Base-by-base conservation (phyloP, 208 protist species). In the Porcisia hertigi region DNA sequence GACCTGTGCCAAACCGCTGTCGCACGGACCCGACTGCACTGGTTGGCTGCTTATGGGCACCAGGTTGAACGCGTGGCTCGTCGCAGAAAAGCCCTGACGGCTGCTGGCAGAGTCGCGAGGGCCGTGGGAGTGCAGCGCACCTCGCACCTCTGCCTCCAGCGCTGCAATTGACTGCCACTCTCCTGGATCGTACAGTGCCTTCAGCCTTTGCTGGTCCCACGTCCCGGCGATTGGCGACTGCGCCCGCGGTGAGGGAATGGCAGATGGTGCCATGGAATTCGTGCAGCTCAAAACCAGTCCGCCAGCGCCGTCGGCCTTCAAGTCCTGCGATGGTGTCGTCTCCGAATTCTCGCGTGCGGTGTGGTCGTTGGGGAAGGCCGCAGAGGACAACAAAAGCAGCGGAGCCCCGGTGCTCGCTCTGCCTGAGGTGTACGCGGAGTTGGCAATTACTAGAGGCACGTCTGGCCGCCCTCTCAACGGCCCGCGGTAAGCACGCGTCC, bases 101-200 rank as follows among this genome's bases (percentile, higher is more conserved):
- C 72, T 55, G 59, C 67, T 71, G 18, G 67, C 71, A 12, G 77
- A 77, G 23, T 86, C 86, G 45, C 75, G 76, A 6, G 85, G 75
- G 45, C 76, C 78, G 76, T 82, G 75, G 20, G 67, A 55, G 73
- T 82, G 72, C 6, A 92, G 76, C 0, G 79, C 83, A 3, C 81
- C 77, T 30, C 88, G 88, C 36, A 92, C 88, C 77, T 92, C 83
- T 54, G 75, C 88, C 78, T 92, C 86, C 9, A 88, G 75, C n/a
- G 80, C 78, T 4, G 83, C 88, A 52, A 92, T 86, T 25, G 66
- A 79, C 72, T 88, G 80, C 83, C 86, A 82, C 81, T 92, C 88
- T 20, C 77, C 74, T 23, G 78, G 73, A 57, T 83, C 80, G 84
- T 92, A 92, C 78, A 92, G 87, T 7, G 73, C 64, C 39, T 77